A percentile compares a stretch with the other conserved stretches of the same genome.
These are phyloP conservation scores for Penstemon davidsonii DNA, from an alignment of 257 asterid species.

Conservation along the genomic window DNA sequence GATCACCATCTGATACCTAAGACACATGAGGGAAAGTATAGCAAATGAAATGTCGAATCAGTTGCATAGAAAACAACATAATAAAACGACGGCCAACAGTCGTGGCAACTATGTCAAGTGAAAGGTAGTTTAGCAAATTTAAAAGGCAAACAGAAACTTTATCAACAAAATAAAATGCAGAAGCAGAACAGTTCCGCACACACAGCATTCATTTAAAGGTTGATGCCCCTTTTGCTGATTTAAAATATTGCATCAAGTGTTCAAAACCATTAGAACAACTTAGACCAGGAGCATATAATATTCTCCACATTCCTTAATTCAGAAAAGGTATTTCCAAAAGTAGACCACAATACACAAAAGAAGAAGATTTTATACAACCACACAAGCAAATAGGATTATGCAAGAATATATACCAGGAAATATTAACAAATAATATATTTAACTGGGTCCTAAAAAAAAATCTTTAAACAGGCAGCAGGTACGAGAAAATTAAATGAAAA, in stretches of 20 bases:
- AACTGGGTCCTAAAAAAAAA: conserved; percentile 12
- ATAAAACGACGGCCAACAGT: conserved; percentile 4
- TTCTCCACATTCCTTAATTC: neutral
- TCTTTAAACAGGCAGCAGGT: conserved; percentile 3
- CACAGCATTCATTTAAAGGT: neutral
- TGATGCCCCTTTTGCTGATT: neutral
- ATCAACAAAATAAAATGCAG: neutral
- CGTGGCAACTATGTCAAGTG: neutral
- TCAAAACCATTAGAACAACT: neutral
- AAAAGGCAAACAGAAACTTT: neutral
- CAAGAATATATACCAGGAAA: neutral
- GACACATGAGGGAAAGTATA: conserved; percentile 25
- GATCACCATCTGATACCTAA: conserved; percentile 90
- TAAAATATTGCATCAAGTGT: neutral
- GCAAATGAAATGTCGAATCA: conserved; percentile 7
- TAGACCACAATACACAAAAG: neutral
- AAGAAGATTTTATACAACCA: conserved; percentile 2
- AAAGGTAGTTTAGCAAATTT: conserved; percentile 3
- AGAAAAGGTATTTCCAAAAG: conserved; percentile 2
- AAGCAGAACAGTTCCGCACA: neutral
- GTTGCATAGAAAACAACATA: neutral
- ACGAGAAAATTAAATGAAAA: conserved; percentile 10
- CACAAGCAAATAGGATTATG: neutral
- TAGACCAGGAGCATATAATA: neutral
- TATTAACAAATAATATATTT: conserved; percentile 21